Base-by-base conservation (phyloP, 495 filamentous ascomycete genomes). In the Penicillium nucicola region DNA sequence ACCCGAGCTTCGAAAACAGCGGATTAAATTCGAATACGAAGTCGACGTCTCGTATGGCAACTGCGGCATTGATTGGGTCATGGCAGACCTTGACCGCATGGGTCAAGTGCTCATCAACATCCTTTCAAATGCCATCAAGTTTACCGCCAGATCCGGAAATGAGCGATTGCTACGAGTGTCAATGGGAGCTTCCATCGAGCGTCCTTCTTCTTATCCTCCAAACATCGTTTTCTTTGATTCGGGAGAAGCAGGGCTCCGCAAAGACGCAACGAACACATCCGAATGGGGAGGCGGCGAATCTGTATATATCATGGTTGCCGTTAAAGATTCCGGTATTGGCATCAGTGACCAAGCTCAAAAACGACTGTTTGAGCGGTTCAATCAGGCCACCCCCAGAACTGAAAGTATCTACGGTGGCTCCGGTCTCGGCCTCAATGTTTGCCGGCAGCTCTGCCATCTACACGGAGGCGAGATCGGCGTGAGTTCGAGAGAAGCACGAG, bases 401-500 rank as follows among this genome's bases (percentile, higher is more conserved):
- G 87, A 92, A 48, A 80, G 88, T 1, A 80, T 86, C 32, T 95
- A 93, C 52, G 90, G 89, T 15, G 90, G 90, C 3, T 90, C 84
- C 5, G 90, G 90, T 0, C 76, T 95, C 3, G 90, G 90, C 0
- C 74, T 95, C 4, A 95, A 91, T 68, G 91, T 95, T 46, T 89
- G 84, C 23, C 74, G 87, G 32, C 82, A 85, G 45, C 70, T 95
- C 7, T 88, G 86, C 15, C 88, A 92, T 56, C 62, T 93, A 11
- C 88, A 92, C 69, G 89, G 89, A 17, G 90, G 90, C 5, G 86
- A 90, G 50, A 91, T 95, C 48, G 89, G 88, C 2, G 88, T 93
- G 1, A 76, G 80, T 14, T 89, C 87, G 3, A 76, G 83, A 55
- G 74, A 84, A 44, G 87, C 84, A 7, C 65, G 83, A 34, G 90